These are phyloP conservation scores for Podaxis sp. DNA, from an alignment of 768 basidiomycete genomes.

Conservation along the genomic window DNA sequence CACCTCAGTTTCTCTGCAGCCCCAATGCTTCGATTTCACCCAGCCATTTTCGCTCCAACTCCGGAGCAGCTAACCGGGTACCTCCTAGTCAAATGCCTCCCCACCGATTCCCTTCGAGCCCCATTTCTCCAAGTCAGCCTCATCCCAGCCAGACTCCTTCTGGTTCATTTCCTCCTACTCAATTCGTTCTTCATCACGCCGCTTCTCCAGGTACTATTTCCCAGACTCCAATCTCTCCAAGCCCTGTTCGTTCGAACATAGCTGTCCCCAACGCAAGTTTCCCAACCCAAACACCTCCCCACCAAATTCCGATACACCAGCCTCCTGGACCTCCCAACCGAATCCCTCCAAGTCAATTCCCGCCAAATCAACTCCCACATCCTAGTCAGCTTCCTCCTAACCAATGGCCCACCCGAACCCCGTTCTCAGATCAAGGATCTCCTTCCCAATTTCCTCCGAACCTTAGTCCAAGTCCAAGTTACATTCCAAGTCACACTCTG, in stretches of 20 bases:
- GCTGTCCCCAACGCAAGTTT: not conserved
- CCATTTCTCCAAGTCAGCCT: not conserved
- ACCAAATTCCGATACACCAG: not conserved
- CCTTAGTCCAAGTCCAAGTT: not conserved
- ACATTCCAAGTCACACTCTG: not conserved
- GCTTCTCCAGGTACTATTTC: not conserved
- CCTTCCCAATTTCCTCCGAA: not conserved
- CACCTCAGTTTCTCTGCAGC: not conserved
- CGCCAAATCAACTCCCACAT: constrained; percentile 1
- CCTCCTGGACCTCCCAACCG: not conserved
- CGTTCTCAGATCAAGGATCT: constrained; percentile 1
- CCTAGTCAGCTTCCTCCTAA: constrained; percentile 5
- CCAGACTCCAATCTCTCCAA: not conserved
- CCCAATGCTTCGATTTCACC: not conserved
- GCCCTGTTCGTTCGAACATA: not conserved
- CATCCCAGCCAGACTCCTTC: not conserved
- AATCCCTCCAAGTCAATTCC: not conserved
- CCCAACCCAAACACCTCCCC: not conserved
- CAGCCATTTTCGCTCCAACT: not conserved
- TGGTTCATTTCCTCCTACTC: not conserved
- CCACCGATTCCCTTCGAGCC: not conserved
- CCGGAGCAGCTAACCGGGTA: not conserved
- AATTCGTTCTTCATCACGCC: not conserved
- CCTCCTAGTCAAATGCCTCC: not conserved
- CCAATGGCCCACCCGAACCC: constrained; percentile 1